A percentile compares a stretch with the other conserved stretches of the same genome.
These are phyloP conservation scores for Peltaster fructicola DNA, from an alignment of 2,329 filamentous ascomycete species.

Conservation along the genomic window DNA sequence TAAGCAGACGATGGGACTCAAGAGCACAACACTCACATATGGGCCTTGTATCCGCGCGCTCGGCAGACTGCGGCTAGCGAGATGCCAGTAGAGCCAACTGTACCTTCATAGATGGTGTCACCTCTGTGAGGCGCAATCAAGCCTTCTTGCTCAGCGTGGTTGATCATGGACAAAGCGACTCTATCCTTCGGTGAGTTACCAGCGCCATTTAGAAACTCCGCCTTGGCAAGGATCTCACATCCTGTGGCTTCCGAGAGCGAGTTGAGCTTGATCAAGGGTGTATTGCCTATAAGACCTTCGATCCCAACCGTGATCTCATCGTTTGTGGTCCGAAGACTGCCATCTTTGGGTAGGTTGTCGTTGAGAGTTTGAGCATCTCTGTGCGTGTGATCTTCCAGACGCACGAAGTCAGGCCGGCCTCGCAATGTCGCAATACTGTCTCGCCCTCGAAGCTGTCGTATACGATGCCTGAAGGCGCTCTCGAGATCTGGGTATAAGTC, in stretches of 20 bases:
- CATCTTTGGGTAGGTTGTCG: too few relatives aligned
- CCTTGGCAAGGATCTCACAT: slow-evolving; percentile 80
- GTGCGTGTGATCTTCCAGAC: slow-evolving; percentile 22
- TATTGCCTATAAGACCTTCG: slow-evolving; percentile 84
- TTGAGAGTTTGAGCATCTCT: slow-evolving; percentile 2
- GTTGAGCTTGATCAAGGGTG: slow-evolving; percentile 70
- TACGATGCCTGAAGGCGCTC: slow-evolving; percentile 37
- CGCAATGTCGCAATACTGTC: slow-evolving; percentile 11
- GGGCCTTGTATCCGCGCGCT: slow-evolving; percentile 73
- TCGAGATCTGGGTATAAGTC: slow-evolving; percentile 64
- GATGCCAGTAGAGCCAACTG: slow-evolving; percentile 89
- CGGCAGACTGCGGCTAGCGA: slow-evolving; percentile 78
- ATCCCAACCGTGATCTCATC: slow-evolving; percentile 53
- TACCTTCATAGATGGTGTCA: slow-evolving; percentile 95
- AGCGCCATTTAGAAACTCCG: slow-evolving; percentile 88
- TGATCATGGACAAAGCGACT: slow-evolving; percentile 80
- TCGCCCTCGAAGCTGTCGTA: slow-evolving; percentile 11
- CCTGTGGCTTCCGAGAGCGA: slow-evolving; percentile 75
- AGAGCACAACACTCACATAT: slow-evolving; percentile 43
- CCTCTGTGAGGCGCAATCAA: slow-evolving; percentile 62
- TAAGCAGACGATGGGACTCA: not conserved
- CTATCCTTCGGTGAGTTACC: slow-evolving; percentile 90
- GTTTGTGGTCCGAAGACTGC: too few relatives aligned
- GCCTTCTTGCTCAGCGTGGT: slow-evolving; percentile 58
- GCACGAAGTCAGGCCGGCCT: slow-evolving; percentile 12